Evolutionary conservation across 1,284 basidiomycete species (phyloP), one percentile per base, ranked within the genome.

Genomic region (Coniophora puteana): DNA sequence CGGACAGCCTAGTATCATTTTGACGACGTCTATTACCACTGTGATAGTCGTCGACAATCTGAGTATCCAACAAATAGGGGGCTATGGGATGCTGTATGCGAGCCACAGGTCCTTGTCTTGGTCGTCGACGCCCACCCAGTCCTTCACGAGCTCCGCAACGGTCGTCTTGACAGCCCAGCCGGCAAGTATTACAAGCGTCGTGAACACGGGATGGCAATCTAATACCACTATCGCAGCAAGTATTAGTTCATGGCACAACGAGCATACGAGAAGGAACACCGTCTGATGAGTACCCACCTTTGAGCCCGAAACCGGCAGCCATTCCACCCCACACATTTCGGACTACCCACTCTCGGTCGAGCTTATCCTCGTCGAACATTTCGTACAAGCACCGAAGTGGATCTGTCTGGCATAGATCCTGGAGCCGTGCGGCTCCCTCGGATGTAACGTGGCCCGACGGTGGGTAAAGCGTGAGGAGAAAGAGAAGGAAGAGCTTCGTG

Each of bases 261-360:
- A n/a, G n/a, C n/a, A n/a, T n/a, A n/a, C 57, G 57, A 26, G 27
- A 30, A 33, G 8, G 8, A 11, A 18, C 11, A 10, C 8, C 8
- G 14, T 38, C n/a, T n/a, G n/a, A n/a, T n/a, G 5, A 37, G 5
- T 5, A 41, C 54, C 18, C 48, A 79, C 76, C 78, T 56, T 82
- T 67, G 45, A 85, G 59, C 2, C 82, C 82, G 51, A 85, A 85
- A 1, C 83, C 82, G 5, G 80, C 76, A 13, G 87, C 83, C 83
- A 93, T 87, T 0, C 91, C 91, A 14, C 90, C 89, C 0, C 93
- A 68, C 5, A 92, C 69, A 48, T 91, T 88, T 16, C 90, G 76
- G 5, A 93, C 82, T 2, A 90, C 70, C 91, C 91, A 93, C 52
- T 89, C 83, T 12, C 83, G 76, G 61, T 93, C 85, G 4, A 90